Percentiles rank a stretch among this genome's conserved stretches.
Conservation (phyloP, 441 rosid genomes). For the Erodium texanum region DNA sequence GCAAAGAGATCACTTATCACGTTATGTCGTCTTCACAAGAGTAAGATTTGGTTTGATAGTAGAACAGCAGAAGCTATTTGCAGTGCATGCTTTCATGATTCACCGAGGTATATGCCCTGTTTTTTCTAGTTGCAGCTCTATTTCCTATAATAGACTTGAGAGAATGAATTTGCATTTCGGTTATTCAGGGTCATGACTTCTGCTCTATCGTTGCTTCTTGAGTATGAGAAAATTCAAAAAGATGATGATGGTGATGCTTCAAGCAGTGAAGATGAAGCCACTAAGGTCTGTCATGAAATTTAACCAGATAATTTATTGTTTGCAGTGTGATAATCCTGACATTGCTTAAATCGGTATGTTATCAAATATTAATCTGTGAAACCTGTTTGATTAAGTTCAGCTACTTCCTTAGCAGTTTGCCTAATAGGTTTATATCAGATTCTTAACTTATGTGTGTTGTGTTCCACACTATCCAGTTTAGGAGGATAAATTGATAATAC, state of each 20-base stretch:
- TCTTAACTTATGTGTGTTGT: too few relatives aligned
- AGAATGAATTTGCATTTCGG: too few relatives aligned
- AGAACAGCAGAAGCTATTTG: constrained; percentile 88
- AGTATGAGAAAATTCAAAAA: constrained; percentile 71
- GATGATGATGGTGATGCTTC: constrained; percentile 50
- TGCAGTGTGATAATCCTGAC: background rate
- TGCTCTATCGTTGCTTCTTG: constrained; percentile 70
- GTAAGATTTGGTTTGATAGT: constrained; percentile 82
- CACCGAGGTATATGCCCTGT: constrained; percentile 44
- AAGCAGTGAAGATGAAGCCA: constrained; percentile 59
- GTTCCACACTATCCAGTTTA: too few relatives aligned
- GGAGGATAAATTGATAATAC: too few relatives aligned
- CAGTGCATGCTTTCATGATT: constrained; percentile 72
- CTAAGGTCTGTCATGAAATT: constrained; percentile 42
- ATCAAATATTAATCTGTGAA: background rate
- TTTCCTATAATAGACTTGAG: too few relatives aligned
- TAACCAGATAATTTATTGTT: background rate
- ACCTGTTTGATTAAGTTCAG: background rate
- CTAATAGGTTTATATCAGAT: too few relatives aligned
- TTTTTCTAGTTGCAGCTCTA: background rate
- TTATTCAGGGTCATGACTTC: constrained; percentile 70
- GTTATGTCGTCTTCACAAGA: constrained; percentile 66
- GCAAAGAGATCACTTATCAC: constrained; percentile 71
- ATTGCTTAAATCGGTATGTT: background rate
- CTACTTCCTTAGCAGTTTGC: too few relatives aligned